Conservation (phyloP, 495 filamentous ascomycete species). For the Chaetomium tenue region DNA sequence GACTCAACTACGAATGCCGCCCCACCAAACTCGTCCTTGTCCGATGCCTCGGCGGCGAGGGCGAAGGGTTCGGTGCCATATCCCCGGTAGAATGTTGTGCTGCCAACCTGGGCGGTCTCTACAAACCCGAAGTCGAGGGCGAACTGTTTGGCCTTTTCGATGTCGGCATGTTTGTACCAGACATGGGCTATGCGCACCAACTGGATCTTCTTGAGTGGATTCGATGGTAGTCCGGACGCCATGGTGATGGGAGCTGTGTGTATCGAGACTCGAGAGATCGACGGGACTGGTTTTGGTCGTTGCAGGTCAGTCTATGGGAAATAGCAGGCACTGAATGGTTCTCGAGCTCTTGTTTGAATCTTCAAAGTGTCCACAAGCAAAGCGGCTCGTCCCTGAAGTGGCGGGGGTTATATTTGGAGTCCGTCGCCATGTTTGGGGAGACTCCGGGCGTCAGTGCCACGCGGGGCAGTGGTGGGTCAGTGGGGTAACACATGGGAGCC, state of each 20-base stretch:
- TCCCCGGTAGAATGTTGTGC: slow-evolving; percentile 58
- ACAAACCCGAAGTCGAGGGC: slow-evolving; percentile 59
- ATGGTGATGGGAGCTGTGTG: slow-evolving; percentile 25
- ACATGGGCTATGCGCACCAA: slow-evolving; percentile 57
- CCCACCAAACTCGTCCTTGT: slow-evolving; percentile 54
- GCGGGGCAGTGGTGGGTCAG: slow-evolving; percentile 27
- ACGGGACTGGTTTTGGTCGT: not conserved
- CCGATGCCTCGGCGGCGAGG: slow-evolving; percentile 48
- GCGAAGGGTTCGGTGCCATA: slow-evolving; percentile 62
- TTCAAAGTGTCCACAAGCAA: not conserved
- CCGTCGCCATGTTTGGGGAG: not conserved
- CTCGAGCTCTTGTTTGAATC: not conserved
- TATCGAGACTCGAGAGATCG: not conserved
- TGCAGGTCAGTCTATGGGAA: not conserved
- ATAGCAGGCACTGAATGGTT: not conserved
- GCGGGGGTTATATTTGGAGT: slow-evolving; percentile 24
- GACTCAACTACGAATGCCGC: slow-evolving; percentile 56
- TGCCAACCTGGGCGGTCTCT: slow-evolving; percentile 43
- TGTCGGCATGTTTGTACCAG: slow-evolving; percentile 55
- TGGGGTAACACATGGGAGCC: not conserved
- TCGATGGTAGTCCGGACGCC: slow-evolving; percentile 29
- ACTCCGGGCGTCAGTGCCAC: not conserved
- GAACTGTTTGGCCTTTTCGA: slow-evolving; percentile 51
- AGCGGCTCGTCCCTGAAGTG: not conserved
- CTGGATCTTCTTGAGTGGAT: slow-evolving; percentile 46